Evolutionary conservation across 352 stramenopile species (phyloP).

Genomic region (Phytophthora podocarpi): DNA sequence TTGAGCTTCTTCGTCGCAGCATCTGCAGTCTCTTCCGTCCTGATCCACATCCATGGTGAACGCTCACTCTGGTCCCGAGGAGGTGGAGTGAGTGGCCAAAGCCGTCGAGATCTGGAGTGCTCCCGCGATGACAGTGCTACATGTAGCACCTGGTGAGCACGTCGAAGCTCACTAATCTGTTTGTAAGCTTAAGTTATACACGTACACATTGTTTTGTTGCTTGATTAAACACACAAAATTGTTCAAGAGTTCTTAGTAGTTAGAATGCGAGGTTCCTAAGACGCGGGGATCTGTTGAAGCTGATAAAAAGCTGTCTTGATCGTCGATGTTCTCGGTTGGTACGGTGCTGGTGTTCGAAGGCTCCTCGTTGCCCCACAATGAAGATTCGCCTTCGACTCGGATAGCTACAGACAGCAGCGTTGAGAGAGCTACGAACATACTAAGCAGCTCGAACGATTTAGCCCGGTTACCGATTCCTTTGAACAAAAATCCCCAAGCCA

Average conservation of each 20-base stretch:
- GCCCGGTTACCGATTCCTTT: conserved; percentile 34
- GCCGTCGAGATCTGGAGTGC: not conserved
- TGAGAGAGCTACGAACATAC: conserved; percentile 27
- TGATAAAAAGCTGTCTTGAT: not conserved
- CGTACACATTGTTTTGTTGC: not conserved
- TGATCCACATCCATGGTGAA: conserved; percentile 25
- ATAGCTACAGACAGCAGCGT: conserved; percentile 2
- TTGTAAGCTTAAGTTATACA: conserved; percentile 1
- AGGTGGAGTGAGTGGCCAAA: not conserved
- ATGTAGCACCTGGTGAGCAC: conserved; percentile 5
- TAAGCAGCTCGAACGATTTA: conserved; percentile 43
- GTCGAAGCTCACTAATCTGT: not conserved
- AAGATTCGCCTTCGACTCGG: conserved; percentile 14
- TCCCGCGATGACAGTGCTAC: conserved; percentile 1
- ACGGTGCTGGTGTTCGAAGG: conserved; percentile 11
- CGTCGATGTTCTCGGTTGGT: not conserved
- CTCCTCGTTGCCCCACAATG: conserved; percentile 11
- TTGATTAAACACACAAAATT: too few species aligned
- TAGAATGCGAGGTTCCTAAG: too few species aligned
- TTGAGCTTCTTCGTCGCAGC: conserved; percentile 42
- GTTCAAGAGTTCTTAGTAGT: too few species aligned
- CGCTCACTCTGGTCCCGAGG: conserved; percentile 23
- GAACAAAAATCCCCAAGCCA: conserved; percentile 53
- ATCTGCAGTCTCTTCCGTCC: conserved; percentile 10
- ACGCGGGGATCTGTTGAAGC: not conserved